These are phyloP conservation scores for Metarhizium guizhouense DNA, from an alignment of 2,329 filamentous ascomycete species.

Conservation along the genomic window DNA sequence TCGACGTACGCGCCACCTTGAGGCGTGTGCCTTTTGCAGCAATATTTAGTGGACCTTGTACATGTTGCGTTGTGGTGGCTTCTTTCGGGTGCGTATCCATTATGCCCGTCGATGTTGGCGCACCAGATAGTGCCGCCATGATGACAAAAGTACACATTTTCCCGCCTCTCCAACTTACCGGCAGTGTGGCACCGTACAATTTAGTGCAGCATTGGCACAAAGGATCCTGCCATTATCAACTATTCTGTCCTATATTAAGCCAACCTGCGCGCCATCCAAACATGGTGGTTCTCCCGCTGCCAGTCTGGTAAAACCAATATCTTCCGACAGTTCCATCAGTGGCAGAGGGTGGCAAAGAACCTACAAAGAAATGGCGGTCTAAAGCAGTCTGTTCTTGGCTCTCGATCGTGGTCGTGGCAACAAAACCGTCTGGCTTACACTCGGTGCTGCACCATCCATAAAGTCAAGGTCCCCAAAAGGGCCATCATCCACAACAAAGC, in stretches of 20 bases:
- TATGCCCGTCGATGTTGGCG: background rate
- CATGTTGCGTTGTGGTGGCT: conserved; percentile 1
- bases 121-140: background rate
- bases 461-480: background rate
- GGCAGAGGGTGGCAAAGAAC: background rate
- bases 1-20: conserved; percentile 3
- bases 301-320: background rate
- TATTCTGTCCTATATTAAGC: background rate
- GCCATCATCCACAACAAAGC: background rate
- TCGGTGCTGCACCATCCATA: background rate
- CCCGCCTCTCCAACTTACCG: background rate
- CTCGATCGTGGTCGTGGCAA: background rate
- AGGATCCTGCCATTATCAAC: background rate
- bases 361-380: background rate
- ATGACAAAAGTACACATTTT: background rate
- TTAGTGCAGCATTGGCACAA: background rate
- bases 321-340: background rate
- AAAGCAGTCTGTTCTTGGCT: background rate
- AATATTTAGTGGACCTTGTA: background rate
- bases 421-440: background rate
- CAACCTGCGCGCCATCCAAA: background rate
- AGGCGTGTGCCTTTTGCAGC: background rate
- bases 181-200: background rate
- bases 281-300: background rate
- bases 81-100: background rate